A percentile compares a stretch with the other conserved stretches of the same genome.
These are phyloP conservation scores for Paramecium primaurelia DNA, from an alignment of 73 alveolate genomes.

Conservation along the genomic window DNA sequence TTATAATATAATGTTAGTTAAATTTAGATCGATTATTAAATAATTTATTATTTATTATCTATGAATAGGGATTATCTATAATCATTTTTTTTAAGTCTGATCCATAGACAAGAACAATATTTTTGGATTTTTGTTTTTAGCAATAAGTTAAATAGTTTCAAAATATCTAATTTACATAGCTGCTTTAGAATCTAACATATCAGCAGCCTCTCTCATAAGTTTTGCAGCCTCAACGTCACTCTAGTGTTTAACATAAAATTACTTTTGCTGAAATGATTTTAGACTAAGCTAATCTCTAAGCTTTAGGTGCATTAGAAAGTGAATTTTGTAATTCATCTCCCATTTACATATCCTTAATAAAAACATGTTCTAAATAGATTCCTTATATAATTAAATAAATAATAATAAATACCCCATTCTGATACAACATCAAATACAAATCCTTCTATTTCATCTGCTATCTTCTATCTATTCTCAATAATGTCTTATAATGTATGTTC, in stretches of 20 bases:
- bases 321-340: background rate
- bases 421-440: constrained; percentile 56
- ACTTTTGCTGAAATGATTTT: constrained; percentile 57
- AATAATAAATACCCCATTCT: constrained; percentile 42
- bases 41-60: background rate
- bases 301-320: constrained; percentile 49
- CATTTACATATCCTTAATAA: constrained; percentile 58
- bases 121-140: constrained; percentile 39
- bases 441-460: constrained; percentile 54
- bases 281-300: constrained; percentile 43
- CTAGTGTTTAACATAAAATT: background rate
- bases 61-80: background rate
- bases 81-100: background rate
- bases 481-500: constrained; percentile 50
- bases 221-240: constrained; percentile 62
- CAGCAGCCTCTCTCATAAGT: constrained; percentile 61
- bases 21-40: background rate
- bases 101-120: constrained; percentile 34
- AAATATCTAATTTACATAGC: constrained; percentile 63
- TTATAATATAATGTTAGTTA: background rate
- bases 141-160: constrained; percentile 41
- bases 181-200: constrained; percentile 54
- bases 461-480: constrained; percentile 52
- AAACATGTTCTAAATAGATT: constrained; percentile 47
- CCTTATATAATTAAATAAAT: background rate